Conservation (phyloP, 495 filamentous ascomycete species). For the Schizothecium vesticola region DNA sequence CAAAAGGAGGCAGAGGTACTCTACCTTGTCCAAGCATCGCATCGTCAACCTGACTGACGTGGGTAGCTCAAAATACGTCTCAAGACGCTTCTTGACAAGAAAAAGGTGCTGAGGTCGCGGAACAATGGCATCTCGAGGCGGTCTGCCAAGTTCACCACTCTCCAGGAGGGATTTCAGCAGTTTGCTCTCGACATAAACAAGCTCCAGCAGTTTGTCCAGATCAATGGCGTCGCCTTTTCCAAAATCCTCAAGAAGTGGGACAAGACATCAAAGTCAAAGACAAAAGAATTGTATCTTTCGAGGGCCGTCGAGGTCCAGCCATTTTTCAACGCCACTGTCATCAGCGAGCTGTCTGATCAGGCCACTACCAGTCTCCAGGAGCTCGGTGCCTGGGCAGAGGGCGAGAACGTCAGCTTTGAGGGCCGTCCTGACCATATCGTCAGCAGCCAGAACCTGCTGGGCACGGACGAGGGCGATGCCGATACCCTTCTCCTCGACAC, state of each 20-base stretch:
- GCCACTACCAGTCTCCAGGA: constrained; percentile 90
- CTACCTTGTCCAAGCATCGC: not conserved
- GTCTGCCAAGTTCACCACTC: constrained; percentile 83
- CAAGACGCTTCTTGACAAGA: constrained; percentile 89
- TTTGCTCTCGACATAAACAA: constrained; percentile 96
- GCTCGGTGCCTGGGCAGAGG: constrained; percentile 92
- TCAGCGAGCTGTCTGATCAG: constrained; percentile 92
- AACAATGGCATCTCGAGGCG: constrained; percentile 68
- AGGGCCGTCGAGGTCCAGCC: constrained; percentile 96
- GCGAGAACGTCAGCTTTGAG: constrained; percentile 81
- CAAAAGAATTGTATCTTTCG: constrained; percentile 94
- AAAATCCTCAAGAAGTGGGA: constrained; percentile 99
- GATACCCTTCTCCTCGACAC: constrained; percentile 87
- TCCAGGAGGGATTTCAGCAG: constrained; percentile 94
- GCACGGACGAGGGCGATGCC: constrained; percentile 76
- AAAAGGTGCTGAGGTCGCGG: constrained; percentile 76
- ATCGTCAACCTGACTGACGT: not conserved
- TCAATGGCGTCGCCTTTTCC: constrained; percentile 94
- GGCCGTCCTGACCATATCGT: constrained; percentile 57
- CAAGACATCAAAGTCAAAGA: constrained; percentile 98
- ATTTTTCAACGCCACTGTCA: constrained; percentile 93
- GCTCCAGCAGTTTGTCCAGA: constrained; percentile 95
- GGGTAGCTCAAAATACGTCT: constrained; percentile 85
- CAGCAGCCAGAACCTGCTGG: constrained; percentile 55
- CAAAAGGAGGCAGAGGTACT: constrained; percentile 96